phyloP scores from a whole-genome alignment of 164 flowering plant genomes.

The Dillenia turbinata region DNA sequence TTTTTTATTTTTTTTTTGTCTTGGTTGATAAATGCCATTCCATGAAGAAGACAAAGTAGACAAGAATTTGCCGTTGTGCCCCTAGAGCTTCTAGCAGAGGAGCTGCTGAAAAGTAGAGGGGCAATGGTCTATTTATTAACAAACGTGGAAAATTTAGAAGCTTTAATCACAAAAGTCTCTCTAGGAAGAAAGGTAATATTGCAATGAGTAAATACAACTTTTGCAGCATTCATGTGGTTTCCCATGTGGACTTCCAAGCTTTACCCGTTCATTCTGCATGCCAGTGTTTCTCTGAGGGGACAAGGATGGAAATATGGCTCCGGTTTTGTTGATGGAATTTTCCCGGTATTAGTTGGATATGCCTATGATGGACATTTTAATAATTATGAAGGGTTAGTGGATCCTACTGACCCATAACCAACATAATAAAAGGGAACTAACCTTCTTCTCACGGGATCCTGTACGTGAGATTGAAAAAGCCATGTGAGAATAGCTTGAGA shows the following conservation, averaged over 20 bases:
- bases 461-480: no score
- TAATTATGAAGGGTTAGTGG: no score
- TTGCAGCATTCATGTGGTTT: constrained; percentile 1
- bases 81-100: constrained; percentile 22
- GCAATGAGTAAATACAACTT: background rate
- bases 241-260: background rate
- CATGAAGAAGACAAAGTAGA: no score
- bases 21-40: no score
- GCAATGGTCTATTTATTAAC: constrained; percentile 53
- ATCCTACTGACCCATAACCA: no score
- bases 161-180: constrained; percentile 54
- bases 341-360: no score
- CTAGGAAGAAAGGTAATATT: constrained; percentile 56
- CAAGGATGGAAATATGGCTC: constrained; percentile 92
- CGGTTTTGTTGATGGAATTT: constrained; percentile 88
- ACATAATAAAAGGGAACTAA: no score
- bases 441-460: no score
- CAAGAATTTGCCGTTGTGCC: constrained; percentile 19
- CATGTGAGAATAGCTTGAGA: no score
- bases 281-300: constrained; percentile 82
- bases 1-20: no score
- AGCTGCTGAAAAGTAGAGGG: constrained; percentile 27
- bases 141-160: constrained; percentile 52
- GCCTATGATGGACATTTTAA: no score
- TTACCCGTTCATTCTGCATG: background rate